Conservation (phyloP, 257 asterid species). For the Fraxinus pennsylvanica region DNA sequence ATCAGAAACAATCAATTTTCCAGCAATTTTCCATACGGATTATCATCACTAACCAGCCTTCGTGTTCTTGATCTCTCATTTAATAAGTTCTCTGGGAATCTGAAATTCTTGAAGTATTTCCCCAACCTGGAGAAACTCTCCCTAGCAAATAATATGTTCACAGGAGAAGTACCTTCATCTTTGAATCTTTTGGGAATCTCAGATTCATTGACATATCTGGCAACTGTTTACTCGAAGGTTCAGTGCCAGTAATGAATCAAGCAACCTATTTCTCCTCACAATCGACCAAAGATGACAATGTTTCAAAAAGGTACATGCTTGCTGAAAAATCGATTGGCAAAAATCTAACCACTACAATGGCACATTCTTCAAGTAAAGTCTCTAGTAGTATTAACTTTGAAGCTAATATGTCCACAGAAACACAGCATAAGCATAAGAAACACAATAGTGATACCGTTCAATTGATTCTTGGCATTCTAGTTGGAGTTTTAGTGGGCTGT, state of each 20-base stretch:
- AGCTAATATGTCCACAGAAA: constrained; percentile 12
- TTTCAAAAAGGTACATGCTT: constrained; percentile 38
- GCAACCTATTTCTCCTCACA: constrained; percentile 14
- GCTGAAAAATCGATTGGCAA: constrained; percentile 31
- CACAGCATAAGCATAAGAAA: not conserved
- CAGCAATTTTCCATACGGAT: constrained; percentile 55
- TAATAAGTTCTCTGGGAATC: constrained; percentile 54
- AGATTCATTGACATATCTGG: constrained; percentile 64
- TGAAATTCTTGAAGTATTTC: constrained; percentile 66
- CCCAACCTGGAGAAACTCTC: constrained; percentile 74
- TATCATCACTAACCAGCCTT: constrained; percentile 53
- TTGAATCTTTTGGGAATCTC: constrained; percentile 66
- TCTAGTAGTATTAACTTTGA: not conserved
- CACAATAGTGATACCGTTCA: not conserved
- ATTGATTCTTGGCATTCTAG: constrained; percentile 38
- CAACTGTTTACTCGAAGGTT: constrained; percentile 43
- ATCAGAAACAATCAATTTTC: constrained; percentile 51
- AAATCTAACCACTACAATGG: not conserved
- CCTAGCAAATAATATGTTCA: constrained; percentile 64
- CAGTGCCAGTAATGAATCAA: constrained; percentile 24
- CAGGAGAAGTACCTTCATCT: constrained; percentile 61
- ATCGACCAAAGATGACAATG: too few relatives aligned
- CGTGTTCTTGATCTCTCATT: constrained; percentile 60
- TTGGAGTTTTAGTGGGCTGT: constrained; percentile 35
- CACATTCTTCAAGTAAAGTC: too few relatives aligned